A percentile compares a stretch with the other conserved stretches of the same genome.
These are phyloP conservation scores for Trametes cingulata DNA, from an alignment of 768 basidiomycete species.

Conservation along the genomic window DNA sequence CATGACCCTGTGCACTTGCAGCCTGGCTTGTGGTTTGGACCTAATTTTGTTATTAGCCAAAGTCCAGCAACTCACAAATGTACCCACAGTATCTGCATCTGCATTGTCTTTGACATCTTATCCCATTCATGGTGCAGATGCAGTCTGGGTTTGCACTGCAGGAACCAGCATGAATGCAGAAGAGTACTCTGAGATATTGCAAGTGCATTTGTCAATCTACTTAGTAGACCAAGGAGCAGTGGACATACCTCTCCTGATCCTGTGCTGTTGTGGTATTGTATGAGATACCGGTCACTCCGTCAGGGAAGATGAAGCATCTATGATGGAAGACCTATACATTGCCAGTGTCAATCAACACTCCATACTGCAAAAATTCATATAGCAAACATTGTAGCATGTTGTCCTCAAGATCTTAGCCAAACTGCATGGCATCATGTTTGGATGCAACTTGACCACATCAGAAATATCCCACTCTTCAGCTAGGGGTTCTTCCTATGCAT, in stretches of 20 bases:
- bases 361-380: background rate
- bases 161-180: background rate
- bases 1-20: no score
- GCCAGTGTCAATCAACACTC: background rate
- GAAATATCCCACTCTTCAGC: background rate
- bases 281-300: background rate
- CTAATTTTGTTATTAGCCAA: no score
- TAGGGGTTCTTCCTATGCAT: background rate
- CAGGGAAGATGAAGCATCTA: background rate
- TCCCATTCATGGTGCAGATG: background rate
- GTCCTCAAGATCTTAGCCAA: conserved; percentile 49
- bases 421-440: conserved; percentile 51
- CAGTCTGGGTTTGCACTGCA: background rate
- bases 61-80: no score
- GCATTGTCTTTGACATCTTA: background rate
- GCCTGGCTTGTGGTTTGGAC: no score
- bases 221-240: no score
- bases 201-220: no score
- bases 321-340: conserved; percentile 6
- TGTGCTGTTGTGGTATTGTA: background rate
- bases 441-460: conserved; percentile 43
- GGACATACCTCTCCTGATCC: background rate
- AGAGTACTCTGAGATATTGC: background rate
- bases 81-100: background rate
- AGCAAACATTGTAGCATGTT: conserved; percentile 47